Evolutionary conservation across 1,284 basidiomycete genomes (phyloP), one percentile per base, ranked within the genome.

Genomic region (Erythrobasidium hasegawianum): DNA sequence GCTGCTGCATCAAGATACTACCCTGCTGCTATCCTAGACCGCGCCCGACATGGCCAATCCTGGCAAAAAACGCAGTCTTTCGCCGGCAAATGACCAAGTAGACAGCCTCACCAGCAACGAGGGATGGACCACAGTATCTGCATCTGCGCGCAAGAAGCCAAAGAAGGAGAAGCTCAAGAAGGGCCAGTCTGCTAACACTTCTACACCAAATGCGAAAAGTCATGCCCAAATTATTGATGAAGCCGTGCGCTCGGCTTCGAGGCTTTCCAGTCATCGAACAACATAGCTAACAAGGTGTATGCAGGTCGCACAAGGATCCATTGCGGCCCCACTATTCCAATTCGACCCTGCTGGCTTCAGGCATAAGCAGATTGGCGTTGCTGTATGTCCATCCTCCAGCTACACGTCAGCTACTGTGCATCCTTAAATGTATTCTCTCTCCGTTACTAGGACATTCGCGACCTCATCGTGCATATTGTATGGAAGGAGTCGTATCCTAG

Each of bases 301-400:
- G 11, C 33, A 33, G 33, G 33, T 33, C 33, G 33, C 33, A 33
- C 33, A 33, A 33, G 33, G 33, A 33, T 33, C 33, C 38, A 50
- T 65, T 14, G 62, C 62, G 24, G 45, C 72, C 20, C 73, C 73
- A 10, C 68, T 70, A 22, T 75, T 75, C 66, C 68, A 72, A 14
- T 75, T 74, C 60, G 74, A 74, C 60, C 74, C 73, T 20, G 68
- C 72, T 26, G 74, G 73, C 0, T 75, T 75, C 40, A 69, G 70
- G 22, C 70, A 71, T n/a, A 59, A 72, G 41, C 69, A 70, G 53
- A 67, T 75, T 22, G 66, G 71, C 43, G 54, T 75, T 41, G 69
- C 69, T 53, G 74, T 75, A 22, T 13, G 64, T 57, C 14, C 4
- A 2, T 18, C n/a, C 16, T 16, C 9, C 0, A 29, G 22, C 16